These are phyloP conservation scores for Aspergillus indologenus DNA, from an alignment of 495 filamentous ascomycete species.

Conservation along the genomic window DNA sequence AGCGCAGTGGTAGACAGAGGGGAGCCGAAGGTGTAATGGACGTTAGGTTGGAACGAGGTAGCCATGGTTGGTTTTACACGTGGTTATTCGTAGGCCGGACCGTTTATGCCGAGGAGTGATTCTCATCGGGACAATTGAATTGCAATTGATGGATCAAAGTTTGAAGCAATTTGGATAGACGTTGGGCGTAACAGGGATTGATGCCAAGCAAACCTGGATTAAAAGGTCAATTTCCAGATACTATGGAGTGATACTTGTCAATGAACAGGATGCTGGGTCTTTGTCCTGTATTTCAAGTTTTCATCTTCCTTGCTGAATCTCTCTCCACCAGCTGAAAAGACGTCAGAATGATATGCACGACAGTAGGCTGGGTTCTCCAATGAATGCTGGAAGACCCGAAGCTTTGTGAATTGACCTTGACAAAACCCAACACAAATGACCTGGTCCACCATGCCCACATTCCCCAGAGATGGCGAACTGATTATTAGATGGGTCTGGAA, in stretches of 20 bases:
- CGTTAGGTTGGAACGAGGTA: conserved; percentile 14
- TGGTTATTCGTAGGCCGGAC: too few relatives aligned
- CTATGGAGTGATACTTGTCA: too few relatives aligned
- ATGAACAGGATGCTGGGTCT: neutral
- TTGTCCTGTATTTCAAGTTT: neutral
- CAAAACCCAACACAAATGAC: too few relatives aligned
- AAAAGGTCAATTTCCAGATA: too few relatives aligned
- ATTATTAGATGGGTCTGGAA: too few relatives aligned
- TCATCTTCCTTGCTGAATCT: neutral
- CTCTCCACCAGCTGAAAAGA: neutral
- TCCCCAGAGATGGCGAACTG: too few relatives aligned
- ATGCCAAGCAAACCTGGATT: too few relatives aligned
- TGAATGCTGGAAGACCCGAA: neutral
- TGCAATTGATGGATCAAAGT: too few relatives aligned
- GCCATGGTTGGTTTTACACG: conserved; percentile 3
- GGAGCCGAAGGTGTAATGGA: conserved; percentile 11
- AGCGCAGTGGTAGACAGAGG: conserved; percentile 9
- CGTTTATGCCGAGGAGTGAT: too few relatives aligned
- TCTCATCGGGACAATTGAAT: too few relatives aligned
- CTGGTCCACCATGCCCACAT: neutral
- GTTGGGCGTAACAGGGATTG: too few relatives aligned
- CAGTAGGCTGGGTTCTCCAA: neutral
- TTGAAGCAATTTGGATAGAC: too few relatives aligned
- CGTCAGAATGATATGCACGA: neutral
- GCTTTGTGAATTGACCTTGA: neutral